These are phyloP conservation scores for Mesotaenium endlicherianum DNA, from an alignment of 139 green algal genomes.

Conservation along the genomic window DNA sequence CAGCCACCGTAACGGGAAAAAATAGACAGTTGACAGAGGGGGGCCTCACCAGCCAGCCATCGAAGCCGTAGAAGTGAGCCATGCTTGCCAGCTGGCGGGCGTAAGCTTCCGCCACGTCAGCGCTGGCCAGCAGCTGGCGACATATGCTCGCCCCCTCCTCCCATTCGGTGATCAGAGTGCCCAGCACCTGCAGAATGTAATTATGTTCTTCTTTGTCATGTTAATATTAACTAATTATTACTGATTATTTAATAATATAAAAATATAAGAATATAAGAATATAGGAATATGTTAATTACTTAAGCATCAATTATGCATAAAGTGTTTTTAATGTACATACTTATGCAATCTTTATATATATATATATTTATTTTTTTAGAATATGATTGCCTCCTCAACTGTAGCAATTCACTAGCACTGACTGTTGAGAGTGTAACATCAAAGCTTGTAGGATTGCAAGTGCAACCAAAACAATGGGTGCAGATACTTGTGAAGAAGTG, in stretches of 20 bases:
- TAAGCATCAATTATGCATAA: not conserved
- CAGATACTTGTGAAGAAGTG: no score
- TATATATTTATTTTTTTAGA: no score
- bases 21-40: not conserved
- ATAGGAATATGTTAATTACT: not conserved
- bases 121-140: slow-evolving; percentile 56
- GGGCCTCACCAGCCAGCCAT: slow-evolving; percentile 73
- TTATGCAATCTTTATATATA: not conserved
- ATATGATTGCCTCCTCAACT: no score
- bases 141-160: slow-evolving; percentile 59
- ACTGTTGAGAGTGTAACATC: no score
- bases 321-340: not conserved
- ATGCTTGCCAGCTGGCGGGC: slow-evolving; percentile 66
- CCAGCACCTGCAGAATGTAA: slow-evolving; percentile 59
- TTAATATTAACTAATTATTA: no score
- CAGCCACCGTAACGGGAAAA: not conserved
- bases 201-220: no score
- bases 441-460: no score
- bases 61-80: slow-evolving; percentile 69
- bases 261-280: not conserved
- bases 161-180: slow-evolving; percentile 81
- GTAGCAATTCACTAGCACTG: no score
- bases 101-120: not conserved
- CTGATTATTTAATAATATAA: no score
- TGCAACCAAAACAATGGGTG: no score